Evolutionary conservation across 139 green algal species (phyloP), one percentile per base, ranked within the genome.

Genomic region (Coelastrella sp.): DNA sequence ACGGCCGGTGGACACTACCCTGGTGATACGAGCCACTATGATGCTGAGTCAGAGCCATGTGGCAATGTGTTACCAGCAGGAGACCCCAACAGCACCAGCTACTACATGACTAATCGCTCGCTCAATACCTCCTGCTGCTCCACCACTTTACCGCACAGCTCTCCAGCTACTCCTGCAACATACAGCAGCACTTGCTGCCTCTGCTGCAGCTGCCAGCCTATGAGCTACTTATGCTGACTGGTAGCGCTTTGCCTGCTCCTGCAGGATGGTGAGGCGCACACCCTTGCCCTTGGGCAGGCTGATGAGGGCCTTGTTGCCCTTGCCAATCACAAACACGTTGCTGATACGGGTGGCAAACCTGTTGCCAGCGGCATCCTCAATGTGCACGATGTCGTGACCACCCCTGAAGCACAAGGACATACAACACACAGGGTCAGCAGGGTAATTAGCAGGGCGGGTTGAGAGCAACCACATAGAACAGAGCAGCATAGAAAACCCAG

Each of bases 291-390:
- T 99, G 92, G 98, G 98, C 94, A 99, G 94, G 60, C 95, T 98
- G 86, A 99, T 94, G 64, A 99, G 91, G 6, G 98, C 95, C 97
- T 99, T 99, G 94, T 97, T 96, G 88, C 97, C 98, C 95, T 98
- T 98, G 91, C 98, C 98, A 77, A 99, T 99, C 86, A 98, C 94
- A 93, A 99, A 99, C 79, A 99, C 97, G 93, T 99, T 99, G 89
- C 78, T 93, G 64, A 96, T 85, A 86, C 98, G 96, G 20, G 98
- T 99, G 87, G 97, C 98, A 90, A 99, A 99, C 79, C 85, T 85
- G 87, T 91, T 91, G 88, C 88, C 88, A n/a, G 92, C 94, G 11
- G 97, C 94, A 91, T 99, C 98, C 95, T 98, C 98, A 80, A 99
- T 91, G 92, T 99, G 97, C 83, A 99, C 93, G 65, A 99, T 99